Percentiles rank a stretch among this genome's conserved stretches.
These are phyloP conservation scores for Digitaria exilis DNA, from an alignment of 202 grass and related monocot genomes.

Conservation along the genomic window DNA sequence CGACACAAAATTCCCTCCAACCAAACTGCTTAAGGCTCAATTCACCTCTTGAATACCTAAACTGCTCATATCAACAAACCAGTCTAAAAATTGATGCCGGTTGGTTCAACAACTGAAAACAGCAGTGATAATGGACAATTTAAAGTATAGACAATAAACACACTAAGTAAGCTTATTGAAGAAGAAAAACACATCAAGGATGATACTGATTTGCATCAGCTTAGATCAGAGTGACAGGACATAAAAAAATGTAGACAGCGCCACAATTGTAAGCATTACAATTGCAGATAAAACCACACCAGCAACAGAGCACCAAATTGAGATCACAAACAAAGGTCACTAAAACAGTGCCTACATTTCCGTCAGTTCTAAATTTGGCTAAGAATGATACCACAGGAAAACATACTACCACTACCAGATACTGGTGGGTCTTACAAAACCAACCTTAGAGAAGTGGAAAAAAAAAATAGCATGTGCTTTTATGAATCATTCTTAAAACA, in stretches of 20 bases:
- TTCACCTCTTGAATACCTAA: no score
- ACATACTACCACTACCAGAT: not conserved
- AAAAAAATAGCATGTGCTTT: not conserved
- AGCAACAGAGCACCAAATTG: not conserved
- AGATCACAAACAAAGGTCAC: not conserved
- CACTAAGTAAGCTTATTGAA: no score
- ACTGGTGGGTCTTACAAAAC: not conserved
- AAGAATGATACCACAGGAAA: not conserved
- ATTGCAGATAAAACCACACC: not conserved
- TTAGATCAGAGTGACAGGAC: not conserved
- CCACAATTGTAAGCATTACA: not conserved
- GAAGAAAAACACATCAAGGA: not conserved
- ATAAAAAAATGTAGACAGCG: not conserved
- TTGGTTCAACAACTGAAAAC: not conserved
- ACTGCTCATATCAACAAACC: not conserved
- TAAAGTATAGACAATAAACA: no score
- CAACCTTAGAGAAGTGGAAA: not conserved
- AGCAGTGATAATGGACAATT: not conserved
- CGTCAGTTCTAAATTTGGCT: not conserved
- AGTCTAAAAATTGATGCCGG: conserved; percentile 2
- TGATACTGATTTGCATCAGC: not conserved
- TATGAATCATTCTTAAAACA: not conserved
- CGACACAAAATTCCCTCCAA: no score
- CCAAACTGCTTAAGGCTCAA: no score
- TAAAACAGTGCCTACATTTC: not conserved